Base-by-base conservation (phyloP, 2,329 filamentous ascomycete genomes). In the Delphinella strobiligena region DNA sequence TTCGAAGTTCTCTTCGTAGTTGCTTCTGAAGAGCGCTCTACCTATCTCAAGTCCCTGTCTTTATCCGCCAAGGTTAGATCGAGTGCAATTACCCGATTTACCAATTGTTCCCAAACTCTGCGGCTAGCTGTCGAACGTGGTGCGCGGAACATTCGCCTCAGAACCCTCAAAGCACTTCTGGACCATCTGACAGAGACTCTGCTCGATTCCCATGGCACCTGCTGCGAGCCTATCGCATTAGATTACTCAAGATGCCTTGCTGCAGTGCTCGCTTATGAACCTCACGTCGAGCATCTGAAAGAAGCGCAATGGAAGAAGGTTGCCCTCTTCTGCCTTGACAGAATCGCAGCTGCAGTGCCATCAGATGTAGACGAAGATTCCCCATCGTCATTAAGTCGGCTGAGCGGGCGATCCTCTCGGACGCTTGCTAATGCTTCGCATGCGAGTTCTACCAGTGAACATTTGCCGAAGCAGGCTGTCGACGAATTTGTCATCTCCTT, bases 111-210 rank as follows among this genome's bases (percentile, higher is more conserved):
- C 19, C 74, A 75, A 34, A 79, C 80, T 5, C 62, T 96, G 41
- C 79, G 85, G 39, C 67, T 79, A 18, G 74, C 81, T 17, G 71
- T 93, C 35, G 77, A 81, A 47, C 72, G 80, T 39, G 82, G 83
- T 16, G 67, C 80, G 22, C 62, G 69, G 15, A 79, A 73, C 44
- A 61, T 96, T 46, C 82, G 78, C 52, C 67, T 70, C 44, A 93
- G 86, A 56, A 89, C 87, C 1, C 68, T 89, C n/a, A 73, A 80
- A 49, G 75, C 82, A 4, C 65, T 95, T 12, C 68, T 93, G 47
- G 78, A 86, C 47, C 87, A 94, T 60, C 80, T 96, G 45, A 79
- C 76, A 3, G 78, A 94, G 47, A 76, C 78, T 14, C 67, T 93
- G 3, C 74, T 78, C 2, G 71, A 67, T 12, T 59, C 69, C 1